phyloP scores from a whole-genome alignment of 768 basidiomycete species.

The Psilocybe cyanescens region DNA sequence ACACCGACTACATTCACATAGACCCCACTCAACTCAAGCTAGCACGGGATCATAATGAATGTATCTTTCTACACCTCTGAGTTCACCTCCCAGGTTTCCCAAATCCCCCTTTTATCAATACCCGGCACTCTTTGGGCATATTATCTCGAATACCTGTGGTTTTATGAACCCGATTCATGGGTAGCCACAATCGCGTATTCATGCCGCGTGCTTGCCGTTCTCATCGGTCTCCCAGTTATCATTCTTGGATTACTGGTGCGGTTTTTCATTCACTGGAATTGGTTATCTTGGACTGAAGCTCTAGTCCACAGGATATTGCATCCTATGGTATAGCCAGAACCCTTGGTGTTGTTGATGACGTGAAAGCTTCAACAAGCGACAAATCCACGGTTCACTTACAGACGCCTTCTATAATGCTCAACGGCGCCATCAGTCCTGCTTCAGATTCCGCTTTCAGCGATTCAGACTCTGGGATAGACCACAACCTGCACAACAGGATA shows the following conservation, averaged over 20 bases:
- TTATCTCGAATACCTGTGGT: constrained; percentile 67
- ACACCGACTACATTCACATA: background rate
- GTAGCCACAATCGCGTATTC: constrained; percentile 65
- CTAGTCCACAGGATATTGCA: constrained; percentile 62
- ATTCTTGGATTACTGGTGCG: constrained; percentile 57
- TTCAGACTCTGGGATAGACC: constrained; percentile 21
- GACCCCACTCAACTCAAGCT: background rate
- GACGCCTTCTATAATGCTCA: constrained; percentile 37
- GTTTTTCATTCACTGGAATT: constrained; percentile 19
- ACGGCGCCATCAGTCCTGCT: constrained; percentile 27
- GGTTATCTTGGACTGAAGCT: constrained; percentile 13
- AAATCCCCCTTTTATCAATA: constrained; percentile 36
- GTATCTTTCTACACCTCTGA: constrained; percentile 33
- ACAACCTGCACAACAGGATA: constrained; percentile 12
- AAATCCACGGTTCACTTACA: constrained; percentile 40
- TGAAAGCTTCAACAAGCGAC: constrained; percentile 75
- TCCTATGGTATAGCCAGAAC: constrained; percentile 86
- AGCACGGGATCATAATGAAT: constrained; percentile 31
- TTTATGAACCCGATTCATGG: constrained; percentile 68
- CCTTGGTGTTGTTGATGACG: constrained; percentile 75
- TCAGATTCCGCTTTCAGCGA: constrained; percentile 30
- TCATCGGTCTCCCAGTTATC: constrained; percentile 66
- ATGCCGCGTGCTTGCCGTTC: constrained; percentile 67
- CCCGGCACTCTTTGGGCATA: constrained; percentile 56
- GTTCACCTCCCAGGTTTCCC: constrained; percentile 30